phyloP scores from a whole-genome alignment of 352 stramenopile species.

The Phytophthora syringae region DNA sequence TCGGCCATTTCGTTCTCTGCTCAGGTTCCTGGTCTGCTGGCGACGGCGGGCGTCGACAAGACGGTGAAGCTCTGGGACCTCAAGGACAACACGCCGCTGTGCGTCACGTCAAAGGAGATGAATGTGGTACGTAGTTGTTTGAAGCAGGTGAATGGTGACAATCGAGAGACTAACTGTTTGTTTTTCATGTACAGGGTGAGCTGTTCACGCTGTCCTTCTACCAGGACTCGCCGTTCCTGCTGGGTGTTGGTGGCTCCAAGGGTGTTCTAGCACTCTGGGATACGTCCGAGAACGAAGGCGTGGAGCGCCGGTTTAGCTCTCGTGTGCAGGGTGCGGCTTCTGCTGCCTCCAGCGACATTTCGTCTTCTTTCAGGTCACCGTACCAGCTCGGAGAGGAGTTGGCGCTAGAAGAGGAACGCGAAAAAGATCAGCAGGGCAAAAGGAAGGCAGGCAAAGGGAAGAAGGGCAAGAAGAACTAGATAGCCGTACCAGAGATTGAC shows the following conservation, averaged over 20 bases:
- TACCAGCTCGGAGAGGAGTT: constrained; percentile 83
- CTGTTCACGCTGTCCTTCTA: constrained; percentile 93
- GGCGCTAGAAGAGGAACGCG: constrained; percentile 71
- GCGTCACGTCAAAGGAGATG: constrained; percentile 92
- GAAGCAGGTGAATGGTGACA: not conserved
- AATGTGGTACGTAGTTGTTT: constrained; percentile 78
- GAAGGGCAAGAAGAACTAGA: constrained; percentile 50
- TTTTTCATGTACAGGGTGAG: constrained; percentile 63
- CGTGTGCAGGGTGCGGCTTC: constrained; percentile 52
- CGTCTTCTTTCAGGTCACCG: constrained; percentile 75
- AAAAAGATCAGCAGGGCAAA: constrained; percentile 53
- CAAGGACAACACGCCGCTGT: constrained; percentile 69
- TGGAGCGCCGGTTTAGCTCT: constrained; percentile 85
- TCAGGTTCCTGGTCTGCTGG: constrained; percentile 93
- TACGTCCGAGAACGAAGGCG: constrained; percentile 85
- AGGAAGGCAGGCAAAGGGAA: constrained; percentile 56
- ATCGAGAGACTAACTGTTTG: constrained; percentile 15
- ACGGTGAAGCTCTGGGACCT: constrained; percentile 98
- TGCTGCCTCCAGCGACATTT: constrained; percentile 55
- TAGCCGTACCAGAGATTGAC: constrained; percentile 9
- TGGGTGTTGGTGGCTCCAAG: constrained; percentile 90
- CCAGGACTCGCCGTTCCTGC: constrained; percentile 87
- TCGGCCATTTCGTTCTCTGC: constrained; percentile 88
- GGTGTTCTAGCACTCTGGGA: constrained; percentile 92
- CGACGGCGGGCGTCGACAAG: constrained; percentile 97